These are phyloP conservation scores for Insectozyma bohioensis DNA, from an alignment of 1,139 yeast genomes.

Conservation along the genomic window DNA sequence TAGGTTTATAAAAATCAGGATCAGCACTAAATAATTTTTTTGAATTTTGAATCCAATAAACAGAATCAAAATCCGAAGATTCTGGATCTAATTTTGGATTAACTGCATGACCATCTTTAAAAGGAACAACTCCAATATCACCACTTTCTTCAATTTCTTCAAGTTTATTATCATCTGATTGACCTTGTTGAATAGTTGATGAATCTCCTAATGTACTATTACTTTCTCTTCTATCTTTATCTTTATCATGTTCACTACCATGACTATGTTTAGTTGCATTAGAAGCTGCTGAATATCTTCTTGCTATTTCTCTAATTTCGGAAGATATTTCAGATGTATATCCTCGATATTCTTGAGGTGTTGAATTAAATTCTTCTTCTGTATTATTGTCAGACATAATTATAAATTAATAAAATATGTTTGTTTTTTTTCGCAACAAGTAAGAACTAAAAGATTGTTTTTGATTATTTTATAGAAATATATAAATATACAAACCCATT, in stretches of 20 bases:
- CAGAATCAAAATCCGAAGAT: slow-evolving; percentile 19
- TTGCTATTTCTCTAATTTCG: slow-evolving; percentile 8
- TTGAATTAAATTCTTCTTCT: slow-evolving; percentile 2
- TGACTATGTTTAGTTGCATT: no score
- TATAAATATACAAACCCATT: no score
- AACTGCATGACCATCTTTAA: slow-evolving; percentile 17
- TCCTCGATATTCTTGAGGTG: slow-evolving; percentile 5
- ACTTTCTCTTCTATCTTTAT: not conserved
- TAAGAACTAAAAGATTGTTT: no score
- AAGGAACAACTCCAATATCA: slow-evolving; percentile 6
- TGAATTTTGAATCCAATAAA: slow-evolving; percentile 71
- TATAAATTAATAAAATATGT: no score
- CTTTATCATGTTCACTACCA: no score
- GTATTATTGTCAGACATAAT: no score
- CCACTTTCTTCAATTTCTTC: slow-evolving; percentile 12
- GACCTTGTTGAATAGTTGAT: slow-evolving; percentile 17
- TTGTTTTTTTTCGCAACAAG: no score
- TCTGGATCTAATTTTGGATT: slow-evolving; percentile 13
- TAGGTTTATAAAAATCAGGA: slow-evolving; percentile 52
- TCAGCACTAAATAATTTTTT: slow-evolving; percentile 29
- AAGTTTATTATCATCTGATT: no score
- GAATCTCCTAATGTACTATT: slow-evolving; percentile 21
- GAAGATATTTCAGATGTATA: slow-evolving; percentile 4
- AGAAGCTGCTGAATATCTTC: no score
- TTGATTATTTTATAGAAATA: no score